Percentiles rank a stretch among this genome's conserved stretches.
Conservation (phyloP, 1,284 basidiomycete species). For the Ganoderma multipileum region DNA sequence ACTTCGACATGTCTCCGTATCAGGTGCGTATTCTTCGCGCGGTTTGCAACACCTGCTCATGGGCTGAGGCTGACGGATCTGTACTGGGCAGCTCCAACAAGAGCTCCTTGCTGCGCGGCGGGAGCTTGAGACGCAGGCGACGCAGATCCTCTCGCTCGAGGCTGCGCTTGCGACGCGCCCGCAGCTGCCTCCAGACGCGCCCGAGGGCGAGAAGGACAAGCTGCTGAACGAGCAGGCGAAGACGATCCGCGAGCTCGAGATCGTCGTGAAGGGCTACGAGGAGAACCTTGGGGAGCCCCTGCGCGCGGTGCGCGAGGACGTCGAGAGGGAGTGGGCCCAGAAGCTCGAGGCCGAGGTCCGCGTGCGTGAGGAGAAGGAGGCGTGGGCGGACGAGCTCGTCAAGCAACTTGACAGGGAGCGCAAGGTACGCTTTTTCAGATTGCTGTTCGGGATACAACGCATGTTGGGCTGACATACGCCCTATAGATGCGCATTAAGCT, state of each 20-base stretch:
- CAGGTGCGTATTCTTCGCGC: constrained; percentile 56
- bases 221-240: constrained; percentile 72
- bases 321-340: constrained; percentile 78
- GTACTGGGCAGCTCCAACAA: constrained; percentile 73
- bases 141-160: constrained; percentile 83
- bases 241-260: constrained; percentile 75
- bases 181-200: constrained; percentile 59
- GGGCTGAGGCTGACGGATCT: background rate
- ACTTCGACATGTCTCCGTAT: constrained; percentile 86
- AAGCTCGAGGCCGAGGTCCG: constrained; percentile 68
- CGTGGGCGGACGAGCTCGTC: constrained; percentile 74
- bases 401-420: constrained; percentile 79
- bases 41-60: background rate
- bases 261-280: constrained; percentile 73
- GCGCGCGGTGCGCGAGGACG: constrained; percentile 77
- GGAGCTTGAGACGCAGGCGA: constrained; percentile 78
- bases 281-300: constrained; percentile 75
- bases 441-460: background rate
- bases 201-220: constrained; percentile 75
- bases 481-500: constrained; percentile 58
- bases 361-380: constrained; percentile 69
- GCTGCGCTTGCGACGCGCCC: constrained; percentile 71
- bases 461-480: background rate
- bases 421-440: constrained; percentile 47
- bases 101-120: constrained; percentile 80